Evolutionary conservation across 2,329 filamentous ascomycete genomes (phyloP).

Genomic region (Fusarium sp.): DNA sequence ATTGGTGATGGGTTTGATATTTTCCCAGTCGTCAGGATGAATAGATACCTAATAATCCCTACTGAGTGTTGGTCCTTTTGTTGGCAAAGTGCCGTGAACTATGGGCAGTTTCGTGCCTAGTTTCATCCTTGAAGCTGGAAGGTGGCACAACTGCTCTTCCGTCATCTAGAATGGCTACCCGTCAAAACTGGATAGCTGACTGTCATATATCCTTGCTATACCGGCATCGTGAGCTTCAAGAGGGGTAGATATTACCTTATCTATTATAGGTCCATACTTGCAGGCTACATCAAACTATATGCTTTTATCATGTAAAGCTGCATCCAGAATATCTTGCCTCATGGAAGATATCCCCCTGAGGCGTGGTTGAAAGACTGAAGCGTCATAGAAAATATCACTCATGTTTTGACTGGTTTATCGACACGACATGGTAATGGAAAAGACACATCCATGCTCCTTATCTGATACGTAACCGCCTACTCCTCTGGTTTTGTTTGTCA

Average conservation of each 20-base stretch:
- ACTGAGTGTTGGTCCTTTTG: conserved; percentile 6
- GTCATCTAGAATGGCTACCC: conserved; percentile 10
- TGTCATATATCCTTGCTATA: background rate
- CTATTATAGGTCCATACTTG: background rate
- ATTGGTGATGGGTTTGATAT: conserved; percentile 2
- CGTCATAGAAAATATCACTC: background rate
- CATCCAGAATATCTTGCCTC: too few species aligned
- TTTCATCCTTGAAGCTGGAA: conserved; percentile 31
- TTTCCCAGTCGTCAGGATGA: background rate
- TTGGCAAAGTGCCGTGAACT: conserved; percentile 33
- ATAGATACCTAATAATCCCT: background rate
- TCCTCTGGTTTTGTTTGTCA: conserved; percentile 7
- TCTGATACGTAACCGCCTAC: background rate
- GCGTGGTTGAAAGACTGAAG: too few species aligned
- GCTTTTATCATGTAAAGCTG: background rate
- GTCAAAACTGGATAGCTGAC: conserved; percentile 2
- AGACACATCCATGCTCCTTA: background rate
- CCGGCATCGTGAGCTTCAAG: background rate
- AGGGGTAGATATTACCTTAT: background rate
- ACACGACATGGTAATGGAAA: background rate
- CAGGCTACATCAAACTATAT: background rate
- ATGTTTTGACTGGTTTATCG: background rate
- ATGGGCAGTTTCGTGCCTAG: conserved; percentile 30
- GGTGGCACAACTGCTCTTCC: conserved; percentile 31
- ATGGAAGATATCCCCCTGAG: too few species aligned